These are phyloP conservation scores for Fistulinella cinereoalba DNA, from an alignment of 1,284 basidiomycete genomes.

Conservation along the genomic window DNA sequence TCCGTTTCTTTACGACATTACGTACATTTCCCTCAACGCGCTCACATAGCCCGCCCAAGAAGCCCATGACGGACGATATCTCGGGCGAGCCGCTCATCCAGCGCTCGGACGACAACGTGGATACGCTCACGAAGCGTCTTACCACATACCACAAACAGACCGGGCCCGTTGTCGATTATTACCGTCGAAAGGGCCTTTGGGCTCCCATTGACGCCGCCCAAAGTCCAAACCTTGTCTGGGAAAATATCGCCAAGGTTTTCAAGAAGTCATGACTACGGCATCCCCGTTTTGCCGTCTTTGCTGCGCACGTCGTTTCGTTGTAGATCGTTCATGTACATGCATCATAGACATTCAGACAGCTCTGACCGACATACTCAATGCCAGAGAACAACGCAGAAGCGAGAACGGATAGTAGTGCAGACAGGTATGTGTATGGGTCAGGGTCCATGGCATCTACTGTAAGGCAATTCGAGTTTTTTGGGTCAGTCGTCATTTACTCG, in stretches of 20 bases:
- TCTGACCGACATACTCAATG: neutral
- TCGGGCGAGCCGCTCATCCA: slow-evolving; percentile 95
- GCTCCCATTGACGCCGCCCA: slow-evolving; percentile 91
- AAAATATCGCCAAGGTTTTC: slow-evolving; percentile 70
- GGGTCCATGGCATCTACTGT: slow-evolving; percentile 8
- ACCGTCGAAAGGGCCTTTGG: slow-evolving; percentile 89
- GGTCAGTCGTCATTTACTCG: slow-evolving; percentile 37
- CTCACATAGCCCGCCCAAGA: slow-evolving; percentile 84
- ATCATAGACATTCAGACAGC: slow-evolving; percentile 19
- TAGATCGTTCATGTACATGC: slow-evolving; percentile 30
- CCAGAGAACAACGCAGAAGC: neutral
- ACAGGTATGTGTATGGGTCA: slow-evolving; percentile 24
- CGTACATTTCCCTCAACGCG: slow-evolving; percentile 4
- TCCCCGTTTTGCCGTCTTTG: neutral
- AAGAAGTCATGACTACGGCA: slow-evolving; percentile 17
- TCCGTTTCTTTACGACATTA: neutral
- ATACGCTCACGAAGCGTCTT: slow-evolving; percentile 90
- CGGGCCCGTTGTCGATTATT: slow-evolving; percentile 95
- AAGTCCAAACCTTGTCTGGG: slow-evolving; percentile 89
- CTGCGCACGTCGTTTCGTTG: slow-evolving; percentile 5
- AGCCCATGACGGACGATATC: slow-evolving; percentile 88
- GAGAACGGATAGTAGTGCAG: slow-evolving; percentile 8
- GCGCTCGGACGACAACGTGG: slow-evolving; percentile 90
- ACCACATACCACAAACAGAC: slow-evolving; percentile 89
- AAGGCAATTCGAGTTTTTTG: slow-evolving; percentile 10